phyloP scores from a whole-genome alignment of 148 eudicot species.

The Heliosperma pusillum region DNA sequence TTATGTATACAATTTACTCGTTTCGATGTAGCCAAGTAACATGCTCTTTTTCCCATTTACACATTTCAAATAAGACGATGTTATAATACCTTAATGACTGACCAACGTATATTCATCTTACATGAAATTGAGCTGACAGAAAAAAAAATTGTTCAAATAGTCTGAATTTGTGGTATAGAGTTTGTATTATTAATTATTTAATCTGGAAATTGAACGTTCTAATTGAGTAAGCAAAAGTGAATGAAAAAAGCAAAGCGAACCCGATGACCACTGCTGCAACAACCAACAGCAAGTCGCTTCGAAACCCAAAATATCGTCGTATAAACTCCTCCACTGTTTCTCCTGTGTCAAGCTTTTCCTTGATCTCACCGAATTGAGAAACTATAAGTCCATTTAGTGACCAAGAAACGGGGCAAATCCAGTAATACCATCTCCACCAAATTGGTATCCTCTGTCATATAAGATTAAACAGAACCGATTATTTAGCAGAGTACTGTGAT shows the following conservation, averaged over 20 bases:
- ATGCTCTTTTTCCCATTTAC: too few relatives aligned
- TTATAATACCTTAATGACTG: too few relatives aligned
- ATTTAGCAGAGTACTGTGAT: too few relatives aligned
- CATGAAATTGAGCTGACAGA: too few relatives aligned
- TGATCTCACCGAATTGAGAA: slow-evolving; percentile 32
- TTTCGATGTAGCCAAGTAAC: too few relatives aligned
- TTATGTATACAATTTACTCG: too few relatives aligned
- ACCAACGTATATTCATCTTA: too few relatives aligned
- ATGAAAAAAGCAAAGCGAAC: slow-evolving; percentile 23
- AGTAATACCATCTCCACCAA: slow-evolving; percentile 43
- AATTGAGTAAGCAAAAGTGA: slow-evolving; percentile 18
- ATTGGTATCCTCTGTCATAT: slow-evolving; percentile 30
- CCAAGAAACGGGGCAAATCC: slow-evolving; percentile 34
- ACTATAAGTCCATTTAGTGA: slow-evolving; percentile 30
- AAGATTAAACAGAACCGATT: background rate
- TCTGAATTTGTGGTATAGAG: too few relatives aligned
- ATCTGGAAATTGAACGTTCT: slow-evolving; percentile 33
- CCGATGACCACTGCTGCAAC: slow-evolving; percentile 24
- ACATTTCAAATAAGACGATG: too few relatives aligned
- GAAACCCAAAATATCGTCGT: slow-evolving; percentile 28
- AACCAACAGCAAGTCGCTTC: slow-evolving; percentile 28
- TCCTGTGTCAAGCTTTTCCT: slow-evolving; percentile 20
- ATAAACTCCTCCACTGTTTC: slow-evolving; percentile 23
- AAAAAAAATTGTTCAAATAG: too few relatives aligned
- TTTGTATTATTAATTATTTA: slow-evolving; percentile 3